Conservation (phyloP, 2,329 filamentous ascomycete species). For the Fusarium sp. region DNA sequence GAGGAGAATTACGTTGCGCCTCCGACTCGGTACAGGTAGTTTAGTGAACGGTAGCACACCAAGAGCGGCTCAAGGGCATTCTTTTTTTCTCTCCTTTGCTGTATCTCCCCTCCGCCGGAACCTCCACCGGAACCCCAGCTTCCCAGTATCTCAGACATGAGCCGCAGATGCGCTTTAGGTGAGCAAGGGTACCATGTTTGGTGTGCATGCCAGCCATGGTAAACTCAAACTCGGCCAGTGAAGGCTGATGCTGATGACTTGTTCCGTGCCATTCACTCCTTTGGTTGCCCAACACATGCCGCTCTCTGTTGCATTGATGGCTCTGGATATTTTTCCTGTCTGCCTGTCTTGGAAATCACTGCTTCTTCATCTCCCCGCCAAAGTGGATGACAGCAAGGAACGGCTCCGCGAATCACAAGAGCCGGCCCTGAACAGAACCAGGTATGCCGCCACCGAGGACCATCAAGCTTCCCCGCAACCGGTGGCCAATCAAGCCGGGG, state of each 20-base stretch:
- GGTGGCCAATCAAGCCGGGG: conserved; percentile 37
- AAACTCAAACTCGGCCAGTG: not conserved
- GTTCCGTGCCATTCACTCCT: not conserved
- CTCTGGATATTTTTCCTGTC: not conserved
- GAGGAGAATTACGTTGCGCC: not conserved
- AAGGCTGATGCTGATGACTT: not conserved
- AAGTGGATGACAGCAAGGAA: conserved; percentile 33
- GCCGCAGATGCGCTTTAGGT: conserved; percentile 20
- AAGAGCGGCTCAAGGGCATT: conserved; percentile 25
- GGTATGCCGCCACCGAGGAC: conserved; percentile 29
- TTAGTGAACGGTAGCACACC: not conserved
- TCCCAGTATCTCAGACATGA: conserved; percentile 2
- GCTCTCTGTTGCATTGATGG: not conserved
- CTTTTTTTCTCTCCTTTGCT: not conserved
- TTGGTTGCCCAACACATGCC: not conserved
- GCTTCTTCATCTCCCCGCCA: conserved; percentile 21
- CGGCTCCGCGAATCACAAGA: conserved; percentile 43
- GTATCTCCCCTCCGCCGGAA: conserved; percentile 26
- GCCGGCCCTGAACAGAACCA: conserved; percentile 30
- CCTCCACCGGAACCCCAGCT: conserved; percentile 12
- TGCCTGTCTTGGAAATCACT: not conserved
- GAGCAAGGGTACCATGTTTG: conserved; percentile 14
- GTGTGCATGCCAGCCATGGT: not conserved
- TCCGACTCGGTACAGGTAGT: not conserved
- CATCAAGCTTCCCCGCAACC: conserved; percentile 43